A percentile compares a stretch with the other conserved stretches of the same genome.
These are phyloP conservation scores for Lenzites betulinus DNA, from an alignment of 768 basidiomycete species.

Conservation along the genomic window DNA sequence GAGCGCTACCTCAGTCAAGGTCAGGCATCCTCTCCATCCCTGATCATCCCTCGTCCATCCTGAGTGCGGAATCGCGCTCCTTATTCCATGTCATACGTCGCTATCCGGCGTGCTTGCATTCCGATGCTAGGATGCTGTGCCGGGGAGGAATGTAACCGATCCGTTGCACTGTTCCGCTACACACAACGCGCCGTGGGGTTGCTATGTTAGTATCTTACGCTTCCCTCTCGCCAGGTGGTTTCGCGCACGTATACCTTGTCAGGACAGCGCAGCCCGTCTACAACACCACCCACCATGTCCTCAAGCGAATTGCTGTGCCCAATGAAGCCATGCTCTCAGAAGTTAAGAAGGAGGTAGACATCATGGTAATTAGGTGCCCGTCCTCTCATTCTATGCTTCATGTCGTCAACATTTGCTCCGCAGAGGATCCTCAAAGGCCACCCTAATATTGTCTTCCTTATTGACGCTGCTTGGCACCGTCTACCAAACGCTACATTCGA, in stretches of 20 bases:
- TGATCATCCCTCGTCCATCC: constrained; percentile 2
- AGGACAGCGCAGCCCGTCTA: constrained; percentile 83
- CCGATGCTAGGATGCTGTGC: not conserved
- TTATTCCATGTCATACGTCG: not conserved
- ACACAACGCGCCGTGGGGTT: not conserved
- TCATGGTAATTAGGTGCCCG: constrained; percentile 73
- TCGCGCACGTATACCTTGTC: constrained; percentile 97
- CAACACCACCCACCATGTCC: constrained; percentile 92
- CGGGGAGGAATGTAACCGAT: too few species aligned
- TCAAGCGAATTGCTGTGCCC: constrained; percentile 93
- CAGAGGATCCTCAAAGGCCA: constrained; percentile 91
- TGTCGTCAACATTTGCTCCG: constrained; percentile 15
- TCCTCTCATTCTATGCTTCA: constrained; percentile 7
- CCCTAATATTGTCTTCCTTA: constrained; percentile 93
- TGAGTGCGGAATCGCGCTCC: not conserved
- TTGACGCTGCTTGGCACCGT: constrained; percentile 91
- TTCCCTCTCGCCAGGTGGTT: constrained; percentile 68
- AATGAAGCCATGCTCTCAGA: constrained; percentile 89
- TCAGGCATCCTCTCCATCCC: constrained; percentile 34
- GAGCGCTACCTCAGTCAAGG: constrained; percentile 97
- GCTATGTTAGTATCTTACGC: constrained; percentile 15
- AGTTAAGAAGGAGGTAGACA: constrained; percentile 97
- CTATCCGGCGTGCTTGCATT: not conserved
- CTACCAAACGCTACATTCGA: constrained; percentile 85
- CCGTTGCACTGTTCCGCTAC: not conserved